Evolutionary conservation across 2,329 filamentous ascomycete species (phyloP).

Genomic region (Colletotrichum spaethianum): DNA sequence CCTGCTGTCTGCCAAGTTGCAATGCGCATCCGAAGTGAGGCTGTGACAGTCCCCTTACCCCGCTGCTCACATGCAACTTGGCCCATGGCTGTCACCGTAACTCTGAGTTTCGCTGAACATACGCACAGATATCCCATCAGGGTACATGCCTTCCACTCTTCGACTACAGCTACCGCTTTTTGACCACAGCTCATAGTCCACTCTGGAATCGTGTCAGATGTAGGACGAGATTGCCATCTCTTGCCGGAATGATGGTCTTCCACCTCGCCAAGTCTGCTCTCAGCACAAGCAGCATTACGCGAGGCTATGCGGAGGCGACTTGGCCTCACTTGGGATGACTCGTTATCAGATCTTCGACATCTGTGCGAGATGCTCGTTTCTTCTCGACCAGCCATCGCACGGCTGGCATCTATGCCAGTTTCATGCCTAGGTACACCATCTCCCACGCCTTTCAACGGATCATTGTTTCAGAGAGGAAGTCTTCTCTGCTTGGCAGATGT

Average conservation of each 20-base stretch:
- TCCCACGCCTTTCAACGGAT: not conserved
- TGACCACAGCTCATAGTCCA: conserved; percentile 8
- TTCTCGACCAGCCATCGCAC: not conserved
- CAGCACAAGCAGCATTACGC: conserved; percentile 7
- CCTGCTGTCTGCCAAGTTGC: not conserved
- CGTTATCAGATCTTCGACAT: conserved; percentile 6
- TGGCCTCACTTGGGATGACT: conserved; percentile 11
- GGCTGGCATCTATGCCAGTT: not conserved
- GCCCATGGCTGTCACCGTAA: conserved; percentile 9
- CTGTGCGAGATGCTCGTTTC: not conserved
- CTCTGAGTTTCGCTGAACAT: not conserved
- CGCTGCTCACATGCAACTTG: conserved; percentile 14
- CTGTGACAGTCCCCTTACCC: conserved; percentile 19
- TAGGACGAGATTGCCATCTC: conserved; percentile 20
- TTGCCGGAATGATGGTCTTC: conserved; percentile 26
- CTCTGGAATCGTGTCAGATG: conserved; percentile 23
- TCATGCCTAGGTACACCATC: not conserved
- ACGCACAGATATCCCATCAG: conserved; percentile 2
- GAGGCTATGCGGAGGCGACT: conserved; percentile 14
- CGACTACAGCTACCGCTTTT: conserved; percentile 11
- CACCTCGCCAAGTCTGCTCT: conserved; percentile 20
- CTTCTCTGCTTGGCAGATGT: not conserved
- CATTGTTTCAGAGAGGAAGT: not conserved
- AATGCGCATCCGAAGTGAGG: conserved; percentile 29
- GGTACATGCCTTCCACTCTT: conserved; percentile 11